Conservation (phyloP, 2,329 filamentous ascomycete genomes). For the Trichoderma hamatum region DNA sequence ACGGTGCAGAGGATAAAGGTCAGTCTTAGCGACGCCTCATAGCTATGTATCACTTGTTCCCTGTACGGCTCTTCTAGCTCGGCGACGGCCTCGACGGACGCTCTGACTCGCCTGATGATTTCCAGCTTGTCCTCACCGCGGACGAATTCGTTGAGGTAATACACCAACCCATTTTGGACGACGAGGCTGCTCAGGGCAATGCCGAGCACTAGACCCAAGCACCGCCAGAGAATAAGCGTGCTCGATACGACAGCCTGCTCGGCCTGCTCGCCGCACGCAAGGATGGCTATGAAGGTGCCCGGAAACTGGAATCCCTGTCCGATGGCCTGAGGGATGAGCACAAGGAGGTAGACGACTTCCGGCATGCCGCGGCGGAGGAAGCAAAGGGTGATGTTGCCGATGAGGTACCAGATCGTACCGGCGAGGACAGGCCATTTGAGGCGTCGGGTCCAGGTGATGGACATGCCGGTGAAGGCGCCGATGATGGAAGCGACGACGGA, state of each 20-base stretch:
- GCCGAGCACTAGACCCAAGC: conserved; percentile 73
- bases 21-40: conserved; percentile 54
- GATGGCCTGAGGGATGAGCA: conserved; percentile 58
- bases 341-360: conserved; percentile 56
- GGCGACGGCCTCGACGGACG: conserved; percentile 58
- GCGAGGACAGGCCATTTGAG: conserved; percentile 62
- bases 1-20: conserved; percentile 50
- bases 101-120: conserved; percentile 55
- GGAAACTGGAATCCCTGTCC: conserved; percentile 69
- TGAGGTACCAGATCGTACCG: conserved; percentile 52
- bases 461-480: conserved; percentile 62
- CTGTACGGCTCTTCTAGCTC: conserved; percentile 49
- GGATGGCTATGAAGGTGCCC: conserved; percentile 63
- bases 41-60: conserved; percentile 59
- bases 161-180: conserved; percentile 69
- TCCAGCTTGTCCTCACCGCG: conserved; percentile 59
- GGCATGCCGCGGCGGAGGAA: conserved; percentile 56
- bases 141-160: conserved; percentile 62
- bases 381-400: conserved; percentile 55
- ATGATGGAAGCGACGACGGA: conserved; percentile 58
- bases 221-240: conserved; percentile 72
- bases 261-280: conserved; percentile 60
- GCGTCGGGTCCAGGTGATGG: conserved; percentile 61
- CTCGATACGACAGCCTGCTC: conserved; percentile 71
- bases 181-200: conserved; percentile 71